phyloP scores from a whole-genome alignment of 2,329 filamentous ascomycete genomes.

The Blastomyces gilchristii region DNA sequence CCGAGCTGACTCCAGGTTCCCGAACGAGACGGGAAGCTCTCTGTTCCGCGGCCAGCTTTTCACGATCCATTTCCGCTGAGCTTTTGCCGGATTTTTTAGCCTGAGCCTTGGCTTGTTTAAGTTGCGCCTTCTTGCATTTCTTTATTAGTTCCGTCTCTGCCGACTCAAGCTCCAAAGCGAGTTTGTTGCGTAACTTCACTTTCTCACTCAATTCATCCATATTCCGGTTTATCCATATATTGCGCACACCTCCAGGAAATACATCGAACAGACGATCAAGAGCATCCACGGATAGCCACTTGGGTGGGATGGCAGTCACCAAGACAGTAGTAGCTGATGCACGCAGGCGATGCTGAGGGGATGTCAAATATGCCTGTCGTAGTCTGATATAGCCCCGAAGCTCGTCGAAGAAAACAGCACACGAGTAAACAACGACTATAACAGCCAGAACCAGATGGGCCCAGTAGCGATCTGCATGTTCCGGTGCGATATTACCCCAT shows the following conservation, averaged over 20 bases:
- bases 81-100: conserved; percentile 49
- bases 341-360: conserved; percentile 82
- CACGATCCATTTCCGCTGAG: conserved; percentile 29
- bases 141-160: conserved; percentile 81
- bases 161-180: conserved; percentile 62
- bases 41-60: conserved; percentile 43
- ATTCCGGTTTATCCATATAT: conserved; percentile 94
- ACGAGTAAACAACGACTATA: conserved; percentile 69
- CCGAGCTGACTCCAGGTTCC: conserved; percentile 44
- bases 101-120: conserved; percentile 57
- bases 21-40: conserved; percentile 37
- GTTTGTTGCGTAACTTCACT: conserved; percentile 59
- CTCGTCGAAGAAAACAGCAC: conserved; percentile 77
- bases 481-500: conserved; percentile 70
- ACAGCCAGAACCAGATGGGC: conserved; percentile 76
- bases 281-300: conserved; percentile 79
- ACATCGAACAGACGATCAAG: conserved; percentile 83
- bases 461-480: conserved; percentile 62
- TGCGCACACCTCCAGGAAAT: conserved; percentile 86
- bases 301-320: conserved; percentile 77
- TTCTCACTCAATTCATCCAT: conserved; percentile 75
- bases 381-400: conserved; percentile 81
- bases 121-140: conserved; percentile 64
- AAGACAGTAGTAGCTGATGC: conserved; percentile 94
- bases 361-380: conserved; percentile 87